Evolutionary conservation across 148 eudicot genomes (phyloP).

Genomic region (Vaccinium corymbosum): DNA sequence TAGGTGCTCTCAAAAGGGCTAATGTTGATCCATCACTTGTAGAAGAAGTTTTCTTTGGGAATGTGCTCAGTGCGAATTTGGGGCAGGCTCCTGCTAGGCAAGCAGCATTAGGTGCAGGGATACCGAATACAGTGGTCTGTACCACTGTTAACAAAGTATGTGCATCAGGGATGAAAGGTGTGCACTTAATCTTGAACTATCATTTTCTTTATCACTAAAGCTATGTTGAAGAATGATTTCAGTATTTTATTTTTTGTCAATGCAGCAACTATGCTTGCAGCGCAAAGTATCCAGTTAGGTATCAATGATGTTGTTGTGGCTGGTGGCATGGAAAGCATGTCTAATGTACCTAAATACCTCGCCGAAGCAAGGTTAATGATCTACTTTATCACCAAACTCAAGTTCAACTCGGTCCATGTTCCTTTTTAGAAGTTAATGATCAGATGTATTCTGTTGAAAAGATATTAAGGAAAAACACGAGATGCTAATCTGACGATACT

Average conservation of each 20-base stretch:
- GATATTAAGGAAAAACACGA: not conserved
- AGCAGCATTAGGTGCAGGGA: conserved; percentile 96
- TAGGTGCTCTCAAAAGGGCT: conserved; percentile 93
- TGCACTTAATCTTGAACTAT: not conserved
- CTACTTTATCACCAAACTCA: not conserved
- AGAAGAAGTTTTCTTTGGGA: conserved; percentile 93
- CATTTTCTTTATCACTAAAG: not conserved
- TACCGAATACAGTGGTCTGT: conserved; percentile 74
- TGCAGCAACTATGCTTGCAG: conserved; percentile 93
- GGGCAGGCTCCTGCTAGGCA: conserved; percentile 99
- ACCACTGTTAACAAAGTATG: conserved; percentile 97
- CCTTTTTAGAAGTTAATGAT: not conserved
- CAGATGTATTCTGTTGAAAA: not conserved
- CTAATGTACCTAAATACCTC: conserved; percentile 86
- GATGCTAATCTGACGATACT: not conserved
- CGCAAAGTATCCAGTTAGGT: conserved; percentile 94
- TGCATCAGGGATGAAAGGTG: conserved; percentile 98
- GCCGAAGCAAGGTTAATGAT: conserved; percentile 75
- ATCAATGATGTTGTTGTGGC: conserved; percentile 92
- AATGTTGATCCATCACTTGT: conserved; percentile 90
- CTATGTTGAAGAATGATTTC: not conserved
- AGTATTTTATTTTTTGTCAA: conserved; percentile 12
- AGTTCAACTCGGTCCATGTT: not conserved
- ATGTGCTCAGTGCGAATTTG: conserved; percentile 91
- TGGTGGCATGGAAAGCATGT: conserved; percentile 99